Evolutionary conservation across 805 yeast genomes (phyloP), one percentile per base, ranked within the genome.

Genomic region (Saturnispora besseyi): DNA sequence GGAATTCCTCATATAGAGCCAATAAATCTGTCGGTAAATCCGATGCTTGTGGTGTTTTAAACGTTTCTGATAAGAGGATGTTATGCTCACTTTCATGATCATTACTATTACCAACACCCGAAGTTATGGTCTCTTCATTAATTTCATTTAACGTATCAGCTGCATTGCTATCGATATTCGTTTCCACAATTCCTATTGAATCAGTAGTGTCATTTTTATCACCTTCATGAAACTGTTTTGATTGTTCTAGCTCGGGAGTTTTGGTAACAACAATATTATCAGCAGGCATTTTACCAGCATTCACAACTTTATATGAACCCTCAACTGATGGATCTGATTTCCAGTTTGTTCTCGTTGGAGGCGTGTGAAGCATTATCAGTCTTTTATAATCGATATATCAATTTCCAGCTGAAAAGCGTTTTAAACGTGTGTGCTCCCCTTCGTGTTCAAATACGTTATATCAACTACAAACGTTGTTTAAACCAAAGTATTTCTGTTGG

Each of bases 341-440:
- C 69, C 69, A 65, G 5, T 58, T 53, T 18, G 59, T 55, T 41
- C 62, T 64, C 2, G 63, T 62, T 7, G 68, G 67, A 5, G 69
- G 69, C 5, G 69, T 65, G 49, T 65, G 68, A 49, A 65, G 61
- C 69, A 65, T 22, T 46, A 38, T 38, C 42, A 9, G 24, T 21
- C 15, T 18, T 18, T 22, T 18, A 11, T 36, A 9, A n/a, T 34
- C 15, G 21, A 34, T 34, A 34, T 9, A 18, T 34, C 13, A 34
- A 13, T 7, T n/a, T 13, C n/a, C 15, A 4, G 6, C 13, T 13
- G n/a, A 34, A n/a, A 21, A 4, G 7, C 15, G 6, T 34, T 8
- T 21, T 36, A 18, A 36, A 18, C 21, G 24, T 18, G 24, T 18
- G 21, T 22, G 21, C 40, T 36, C 13, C 21, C 40, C 9, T 18